Evolutionary conservation across 2,329 filamentous ascomycete species (phyloP), one percentile per base, ranked within the genome.

Genomic region (Aspergillus sp.): DNA sequence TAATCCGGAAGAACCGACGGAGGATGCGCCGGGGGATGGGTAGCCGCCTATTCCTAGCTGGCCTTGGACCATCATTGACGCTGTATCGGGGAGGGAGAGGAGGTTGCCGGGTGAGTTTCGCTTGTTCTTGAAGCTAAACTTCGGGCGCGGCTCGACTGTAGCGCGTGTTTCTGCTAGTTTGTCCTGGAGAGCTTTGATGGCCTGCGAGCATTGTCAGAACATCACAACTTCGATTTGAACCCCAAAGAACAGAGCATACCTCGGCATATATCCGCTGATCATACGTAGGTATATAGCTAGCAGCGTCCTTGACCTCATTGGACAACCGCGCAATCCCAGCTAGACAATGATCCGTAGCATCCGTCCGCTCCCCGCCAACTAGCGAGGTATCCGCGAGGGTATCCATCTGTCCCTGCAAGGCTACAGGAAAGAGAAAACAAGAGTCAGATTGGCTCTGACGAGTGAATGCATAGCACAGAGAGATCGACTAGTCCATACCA

Each of bases 231-330:
- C 25, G 19, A 19, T 23, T 45, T 19, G 41, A 45, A 47, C 3
- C 13, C 34, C 5, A 2, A 7, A 47, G 31, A 17, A 30, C 49
- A 15, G 19, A 34, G 41, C 69, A 58, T 77, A 93, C 91, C 80
- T 93, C 88, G 48, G 89, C 86, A 73, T 97, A 98, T 25, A 90
- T 89, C 68, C 91, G 87, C 75, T 95, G 92, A 71, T 98, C 95
- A 74, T 97, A 96, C 7, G 92, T 88, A 3, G 95, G 93, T 17
- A 97, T 87, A 68, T 89, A 92, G 59, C 89, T 88, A 1, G 90
- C 87, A 0, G 91, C 91, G 77, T 97, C 93, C 67, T 91, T 89
- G 45, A 97, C 91, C 69, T 95, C 89, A 66, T 90, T 90, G 1
- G 92, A 93, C 17, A 98, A 84, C 60, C 87, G 86, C 31, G 91